These are phyloP conservation scores for Heliocybe sulcata DNA, from an alignment of 1,284 basidiomycete species.

Conservation along the genomic window DNA sequence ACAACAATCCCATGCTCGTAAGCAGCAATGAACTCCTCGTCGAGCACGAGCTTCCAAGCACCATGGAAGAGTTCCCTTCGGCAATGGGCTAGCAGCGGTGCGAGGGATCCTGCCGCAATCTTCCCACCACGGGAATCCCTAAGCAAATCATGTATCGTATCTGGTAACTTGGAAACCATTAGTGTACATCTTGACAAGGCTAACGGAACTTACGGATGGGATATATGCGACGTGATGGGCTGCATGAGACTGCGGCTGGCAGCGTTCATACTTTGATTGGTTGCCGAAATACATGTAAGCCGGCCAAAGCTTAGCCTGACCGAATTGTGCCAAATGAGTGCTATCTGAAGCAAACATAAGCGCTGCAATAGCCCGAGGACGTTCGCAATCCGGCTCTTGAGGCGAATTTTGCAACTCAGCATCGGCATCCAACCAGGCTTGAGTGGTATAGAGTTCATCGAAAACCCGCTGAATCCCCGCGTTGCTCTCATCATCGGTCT, in stretches of 20 bases:
- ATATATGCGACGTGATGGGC: slow-evolving; percentile 23
- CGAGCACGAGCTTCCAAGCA: slow-evolving; percentile 12
- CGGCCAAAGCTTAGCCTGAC: slow-evolving; percentile 21
- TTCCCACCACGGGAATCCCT: not conserved
- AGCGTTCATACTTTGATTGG: slow-evolving; percentile 17
- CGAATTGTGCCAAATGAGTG: slow-evolving; percentile 22
- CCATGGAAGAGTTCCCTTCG: slow-evolving; percentile 16
- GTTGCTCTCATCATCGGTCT: not conserved
- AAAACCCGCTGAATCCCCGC: slow-evolving; percentile 14
- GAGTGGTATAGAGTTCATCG: slow-evolving; percentile 14
- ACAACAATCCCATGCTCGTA: slow-evolving; percentile 17
- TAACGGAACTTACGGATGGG: slow-evolving; percentile 16
- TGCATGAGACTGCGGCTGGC: slow-evolving; percentile 12
- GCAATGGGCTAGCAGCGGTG: slow-evolving; percentile 12
- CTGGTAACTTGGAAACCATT: slow-evolving; percentile 12
- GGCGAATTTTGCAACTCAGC: slow-evolving; percentile 14
- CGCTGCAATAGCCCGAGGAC: slow-evolving; percentile 16
- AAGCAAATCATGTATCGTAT: slow-evolving; percentile 19
- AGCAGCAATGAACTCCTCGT: slow-evolving; percentile 15
- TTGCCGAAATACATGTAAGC: slow-evolving; percentile 22
- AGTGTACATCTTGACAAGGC: not conserved
- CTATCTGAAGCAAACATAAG: slow-evolving; percentile 22
- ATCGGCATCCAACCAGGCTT: slow-evolving; percentile 15
- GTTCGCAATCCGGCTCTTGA: slow-evolving; percentile 11
- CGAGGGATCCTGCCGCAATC: not conserved